Base-by-base conservation (phyloP, 805 yeast species). In the Starmerella floricola region DNA sequence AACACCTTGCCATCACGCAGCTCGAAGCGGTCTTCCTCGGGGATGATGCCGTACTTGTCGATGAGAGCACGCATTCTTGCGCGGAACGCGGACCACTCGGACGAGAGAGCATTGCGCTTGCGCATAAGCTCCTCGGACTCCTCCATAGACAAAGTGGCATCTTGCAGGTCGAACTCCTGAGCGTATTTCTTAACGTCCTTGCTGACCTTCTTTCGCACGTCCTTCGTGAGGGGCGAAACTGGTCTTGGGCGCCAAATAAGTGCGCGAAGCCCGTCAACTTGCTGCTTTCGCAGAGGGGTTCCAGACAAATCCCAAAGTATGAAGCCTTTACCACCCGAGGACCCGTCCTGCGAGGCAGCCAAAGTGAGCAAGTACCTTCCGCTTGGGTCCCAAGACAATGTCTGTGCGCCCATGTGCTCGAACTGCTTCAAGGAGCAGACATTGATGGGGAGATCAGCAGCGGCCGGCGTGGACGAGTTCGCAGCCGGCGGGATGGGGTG, bases 191-290 rank as follows among this genome's bases (percentile, higher is more conserved):
- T 76, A 68, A 88, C 67, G 67, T 80, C 80, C 80, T 83, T 82
- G 69, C 84, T 75, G 49, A 91, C 85, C 72, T 79, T 80, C 79
- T 85, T 84, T 69, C 76, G 76, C 62, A 84, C 93, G 52, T 76
- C 79, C 55, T 78, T 76, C 47, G 78, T 68, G 59, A 91, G 74
- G 51, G 78, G 63, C 2, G 86, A 71, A 16, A 73, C 74, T 39
- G 98, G 98, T 67, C 98, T 79, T 57, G 97, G 97, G 71, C 99
- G 82, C 99, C 99, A 91, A 48, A 75, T 69, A 57, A 88, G 83
- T 48, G 82, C 87, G 65, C 78, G 82, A 74, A 91, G 85, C 42
- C 78, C 81, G 55, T 83, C 91, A 47, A 83, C 62, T 19, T 72
- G 62, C 57, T 87, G 94, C 55, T 82, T 91, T 53, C 78, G 76